These are phyloP conservation scores for Synchytrium microbalum DNA, from an alignment of 371 early-diverging fungal species.

Conservation along the genomic window DNA sequence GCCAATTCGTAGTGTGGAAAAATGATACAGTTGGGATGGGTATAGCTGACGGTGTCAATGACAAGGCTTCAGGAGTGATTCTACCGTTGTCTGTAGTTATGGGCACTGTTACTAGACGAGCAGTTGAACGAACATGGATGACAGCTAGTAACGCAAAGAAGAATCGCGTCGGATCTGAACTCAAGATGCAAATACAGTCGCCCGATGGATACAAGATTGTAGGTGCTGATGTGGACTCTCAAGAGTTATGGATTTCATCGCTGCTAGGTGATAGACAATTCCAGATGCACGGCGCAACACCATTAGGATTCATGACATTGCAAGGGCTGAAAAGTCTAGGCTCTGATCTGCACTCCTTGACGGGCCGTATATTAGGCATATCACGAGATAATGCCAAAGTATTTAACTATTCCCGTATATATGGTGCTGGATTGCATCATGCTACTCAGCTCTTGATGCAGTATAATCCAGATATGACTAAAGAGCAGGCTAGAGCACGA, in stretches of 20 bases:
- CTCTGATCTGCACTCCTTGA: conserved; percentile 91
- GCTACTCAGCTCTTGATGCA: conserved; percentile 75
- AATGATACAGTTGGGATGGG: not conserved
- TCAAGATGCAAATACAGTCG: conserved; percentile 80
- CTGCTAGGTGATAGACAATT: conserved; percentile 93
- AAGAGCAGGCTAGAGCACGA: conserved; percentile 52
- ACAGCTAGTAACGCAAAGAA: conserved; percentile 90
- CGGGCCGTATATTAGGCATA: conserved; percentile 82
- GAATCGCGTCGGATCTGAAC: conserved; percentile 87
- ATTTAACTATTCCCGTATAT: conserved; percentile 94
- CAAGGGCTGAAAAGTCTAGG: conserved; percentile 86
- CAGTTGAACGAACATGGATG: conserved; percentile 92
- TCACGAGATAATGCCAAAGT: conserved; percentile 86
- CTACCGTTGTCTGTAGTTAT: conserved; percentile 84
- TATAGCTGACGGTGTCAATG: conserved; percentile 4
- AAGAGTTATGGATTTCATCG: conserved; percentile 96
- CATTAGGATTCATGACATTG: conserved; percentile 95
- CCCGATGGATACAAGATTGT: conserved; percentile 76
- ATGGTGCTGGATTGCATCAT: conserved; percentile 87
- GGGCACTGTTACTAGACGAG: conserved; percentile 95
- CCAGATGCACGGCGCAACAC: conserved; percentile 85
- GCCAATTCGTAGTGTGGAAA: conserved; percentile 70
- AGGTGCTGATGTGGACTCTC: conserved; percentile 96
- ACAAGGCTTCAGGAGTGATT: conserved; percentile 63
- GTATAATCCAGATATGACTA: conserved; percentile 64